Percentiles rank a stretch among this genome's conserved stretches.
These are phyloP conservation scores for Malassezia furfur DNA, from an alignment of 1,284 basidiomycete genomes.

Conservation along the genomic window DNA sequence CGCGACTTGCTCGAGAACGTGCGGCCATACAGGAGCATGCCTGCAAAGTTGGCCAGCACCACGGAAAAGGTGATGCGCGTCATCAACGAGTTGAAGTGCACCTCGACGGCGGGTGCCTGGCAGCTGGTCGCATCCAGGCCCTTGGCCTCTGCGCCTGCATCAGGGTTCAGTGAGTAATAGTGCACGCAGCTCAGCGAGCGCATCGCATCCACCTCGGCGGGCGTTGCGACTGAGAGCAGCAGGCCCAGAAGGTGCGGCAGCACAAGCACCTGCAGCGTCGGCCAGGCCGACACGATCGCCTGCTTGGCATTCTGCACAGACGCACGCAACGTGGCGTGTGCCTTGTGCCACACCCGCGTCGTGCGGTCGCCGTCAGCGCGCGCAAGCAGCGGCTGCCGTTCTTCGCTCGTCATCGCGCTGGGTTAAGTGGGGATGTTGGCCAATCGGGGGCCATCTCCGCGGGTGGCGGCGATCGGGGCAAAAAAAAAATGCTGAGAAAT, in stretches of 20 bases:
- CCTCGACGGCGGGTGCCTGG: constrained; percentile 12
- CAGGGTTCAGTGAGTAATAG: constrained; percentile 10
- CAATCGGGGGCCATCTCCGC: too few relatives aligned
- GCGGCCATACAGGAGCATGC: constrained; percentile 16
- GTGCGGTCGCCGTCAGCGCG: background rate
- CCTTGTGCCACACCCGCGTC: too few relatives aligned
- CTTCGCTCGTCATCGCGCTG: background rate
- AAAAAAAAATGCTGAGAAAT: too few relatives aligned
- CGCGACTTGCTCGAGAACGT: background rate
- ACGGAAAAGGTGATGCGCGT: constrained; percentile 9
- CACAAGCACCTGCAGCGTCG: constrained; percentile 8
- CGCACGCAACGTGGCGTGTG: background rate
- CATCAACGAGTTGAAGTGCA: constrained; percentile 8
- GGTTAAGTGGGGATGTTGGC: too few relatives aligned
- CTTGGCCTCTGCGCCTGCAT: too few relatives aligned
- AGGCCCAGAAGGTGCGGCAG: constrained; percentile 10
- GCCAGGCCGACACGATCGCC: background rate
- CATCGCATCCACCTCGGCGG: constrained; percentile 17
- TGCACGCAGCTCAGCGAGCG: constrained; percentile 15
- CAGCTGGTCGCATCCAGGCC: constrained; percentile 1
- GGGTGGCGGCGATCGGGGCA: too few relatives aligned
- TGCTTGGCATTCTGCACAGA: background rate
- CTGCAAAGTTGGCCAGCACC: constrained; percentile 14
- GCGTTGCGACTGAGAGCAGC: constrained; percentile 10
- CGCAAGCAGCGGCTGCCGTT: constrained; percentile 4